Percentiles rank a stretch among this genome's conserved stretches.
phyloP scores from a whole-genome alignment of 139 green algal species.

The Asterochloris sp. region DNA sequence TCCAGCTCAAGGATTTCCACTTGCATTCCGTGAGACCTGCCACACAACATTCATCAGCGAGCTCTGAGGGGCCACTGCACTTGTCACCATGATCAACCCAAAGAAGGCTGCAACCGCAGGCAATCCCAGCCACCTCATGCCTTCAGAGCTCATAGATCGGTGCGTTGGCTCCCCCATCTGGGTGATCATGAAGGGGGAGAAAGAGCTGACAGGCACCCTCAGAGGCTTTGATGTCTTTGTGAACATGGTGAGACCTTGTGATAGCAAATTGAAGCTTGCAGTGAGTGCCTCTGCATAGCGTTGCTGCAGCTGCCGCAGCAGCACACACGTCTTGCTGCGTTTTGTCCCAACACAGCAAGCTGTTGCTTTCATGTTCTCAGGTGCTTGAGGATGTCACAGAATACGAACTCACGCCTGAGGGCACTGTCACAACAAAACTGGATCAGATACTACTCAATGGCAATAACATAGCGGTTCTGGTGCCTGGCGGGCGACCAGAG shows the following conservation, averaged over 20 bases:
- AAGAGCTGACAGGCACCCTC: conserved; percentile 91
- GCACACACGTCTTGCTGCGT: background rate
- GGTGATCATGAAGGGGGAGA: conserved; percentile 94
- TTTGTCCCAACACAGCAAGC: no score
- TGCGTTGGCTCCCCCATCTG: conserved; percentile 95
- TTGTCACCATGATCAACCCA: conserved; percentile 46
- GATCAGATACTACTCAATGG: conserved; percentile 98
- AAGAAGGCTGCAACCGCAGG: conserved; percentile 50
- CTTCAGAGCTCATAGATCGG: conserved; percentile 90
- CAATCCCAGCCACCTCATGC: conserved; percentile 86
- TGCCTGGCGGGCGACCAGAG: conserved; percentile 58
- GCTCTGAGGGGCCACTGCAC: background rate
- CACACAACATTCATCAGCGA: background rate
- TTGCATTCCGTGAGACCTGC: background rate
- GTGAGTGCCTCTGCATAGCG: background rate
- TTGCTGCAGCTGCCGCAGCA: background rate
- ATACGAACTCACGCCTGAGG: conserved; percentile 85
- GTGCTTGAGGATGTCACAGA: conserved; percentile 96
- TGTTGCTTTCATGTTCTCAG: no score
- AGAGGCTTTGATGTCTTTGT: conserved; percentile 98
- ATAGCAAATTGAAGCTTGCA: background rate
- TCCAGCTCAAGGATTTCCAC: no score
- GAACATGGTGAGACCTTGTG: conserved; percentile 80
- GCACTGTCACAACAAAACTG: conserved; percentile 71
- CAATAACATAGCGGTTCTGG: conserved; percentile 95